Percentiles rank a stretch among this genome's conserved stretches.
Conservation (phyloP, 306 rosid species). For the Astragalus membranaceus region DNA sequence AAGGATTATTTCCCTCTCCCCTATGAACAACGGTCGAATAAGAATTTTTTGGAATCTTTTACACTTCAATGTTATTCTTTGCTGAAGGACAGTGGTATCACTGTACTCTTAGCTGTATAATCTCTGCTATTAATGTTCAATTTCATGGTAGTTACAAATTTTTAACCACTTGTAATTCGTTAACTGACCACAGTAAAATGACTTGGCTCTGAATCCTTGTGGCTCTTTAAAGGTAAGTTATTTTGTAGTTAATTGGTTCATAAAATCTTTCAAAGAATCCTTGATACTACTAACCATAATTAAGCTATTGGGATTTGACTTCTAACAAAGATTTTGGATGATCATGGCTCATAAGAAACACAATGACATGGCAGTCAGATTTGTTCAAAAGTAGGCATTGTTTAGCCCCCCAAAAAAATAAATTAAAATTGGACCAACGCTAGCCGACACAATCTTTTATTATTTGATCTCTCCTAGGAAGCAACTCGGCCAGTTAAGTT, state of each 20-base stretch:
- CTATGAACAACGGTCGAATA: constrained; percentile 12
- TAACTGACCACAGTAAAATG: not conserved
- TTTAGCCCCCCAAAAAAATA: not conserved
- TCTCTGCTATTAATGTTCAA: not conserved
- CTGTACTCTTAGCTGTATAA: constrained; percentile 10
- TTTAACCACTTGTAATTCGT: not conserved
- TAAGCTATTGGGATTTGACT: not conserved
- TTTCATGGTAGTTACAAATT: constrained; percentile 11
- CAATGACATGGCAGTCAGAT: not conserved
- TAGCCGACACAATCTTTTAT: not conserved
- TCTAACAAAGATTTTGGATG: not conserved
- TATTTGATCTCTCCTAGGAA: constrained; percentile 8
- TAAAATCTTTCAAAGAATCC: not conserved
- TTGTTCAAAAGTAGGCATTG: not conserved
- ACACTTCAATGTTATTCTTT: not conserved
- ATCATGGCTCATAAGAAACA: not conserved
- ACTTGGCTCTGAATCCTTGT: not conserved
- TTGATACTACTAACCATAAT: too few species aligned
- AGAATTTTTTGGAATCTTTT: constrained; percentile 7
- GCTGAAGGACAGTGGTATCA: not conserved
- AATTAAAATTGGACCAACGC: not conserved
- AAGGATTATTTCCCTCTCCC: constrained; percentile 8
- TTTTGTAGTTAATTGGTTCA: not conserved
- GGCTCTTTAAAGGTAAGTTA: not conserved
- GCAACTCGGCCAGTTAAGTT: not conserved